Conservation (phyloP, 2,329 filamentous ascomycete species). For the Ophiocordyceps unilateralis region DNA sequence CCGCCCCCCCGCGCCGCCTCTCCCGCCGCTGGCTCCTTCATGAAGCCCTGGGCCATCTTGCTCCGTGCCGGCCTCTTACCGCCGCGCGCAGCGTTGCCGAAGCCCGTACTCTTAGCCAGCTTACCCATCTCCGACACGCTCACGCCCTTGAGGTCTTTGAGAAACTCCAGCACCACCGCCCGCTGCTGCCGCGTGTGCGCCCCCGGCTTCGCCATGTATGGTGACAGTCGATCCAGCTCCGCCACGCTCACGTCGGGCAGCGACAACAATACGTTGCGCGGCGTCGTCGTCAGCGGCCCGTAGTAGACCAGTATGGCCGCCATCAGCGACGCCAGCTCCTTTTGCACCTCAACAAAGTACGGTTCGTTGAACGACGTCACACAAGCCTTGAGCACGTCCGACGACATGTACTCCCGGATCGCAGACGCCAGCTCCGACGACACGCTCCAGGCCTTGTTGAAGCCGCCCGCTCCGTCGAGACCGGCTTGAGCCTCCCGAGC, state of each 20-base stretch:
- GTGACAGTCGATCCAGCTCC: slow-evolving; percentile 48
- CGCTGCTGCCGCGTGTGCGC: slow-evolving; percentile 60
- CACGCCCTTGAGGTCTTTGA: slow-evolving; percentile 76
- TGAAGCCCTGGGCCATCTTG: slow-evolving; percentile 49
- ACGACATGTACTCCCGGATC: slow-evolving; percentile 79
- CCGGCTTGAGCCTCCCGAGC: slow-evolving; percentile 7
- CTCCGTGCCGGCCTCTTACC: slow-evolving; percentile 12
- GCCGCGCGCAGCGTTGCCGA: slow-evolving; percentile 10
- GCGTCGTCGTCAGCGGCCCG: slow-evolving; percentile 48
- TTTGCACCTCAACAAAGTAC: slow-evolving; percentile 93
- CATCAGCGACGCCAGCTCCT: slow-evolving; percentile 76
- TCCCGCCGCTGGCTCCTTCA: slow-evolving; percentile 30
- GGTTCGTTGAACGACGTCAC: slow-evolving; percentile 84
- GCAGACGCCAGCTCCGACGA: slow-evolving; percentile 38
- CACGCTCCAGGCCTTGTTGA: slow-evolving; percentile 26
- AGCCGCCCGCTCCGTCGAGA: slow-evolving; percentile 4
- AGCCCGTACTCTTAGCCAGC: slow-evolving; percentile 38
- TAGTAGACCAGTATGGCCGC: slow-evolving; percentile 72
- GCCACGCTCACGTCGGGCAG: slow-evolving; percentile 58
- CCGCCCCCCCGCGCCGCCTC: slow-evolving; percentile 13
- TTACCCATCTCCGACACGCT: slow-evolving; percentile 89
- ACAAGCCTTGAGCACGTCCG: slow-evolving; percentile 75
- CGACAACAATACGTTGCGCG: slow-evolving; percentile 57
- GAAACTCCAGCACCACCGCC: slow-evolving; percentile 63
- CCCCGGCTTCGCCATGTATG: slow-evolving; percentile 38